Evolutionary conservation across 495 filamentous ascomycete genomes (phyloP), one percentile per base, ranked within the genome.

Genomic region (Neurospora sp.): DNA sequence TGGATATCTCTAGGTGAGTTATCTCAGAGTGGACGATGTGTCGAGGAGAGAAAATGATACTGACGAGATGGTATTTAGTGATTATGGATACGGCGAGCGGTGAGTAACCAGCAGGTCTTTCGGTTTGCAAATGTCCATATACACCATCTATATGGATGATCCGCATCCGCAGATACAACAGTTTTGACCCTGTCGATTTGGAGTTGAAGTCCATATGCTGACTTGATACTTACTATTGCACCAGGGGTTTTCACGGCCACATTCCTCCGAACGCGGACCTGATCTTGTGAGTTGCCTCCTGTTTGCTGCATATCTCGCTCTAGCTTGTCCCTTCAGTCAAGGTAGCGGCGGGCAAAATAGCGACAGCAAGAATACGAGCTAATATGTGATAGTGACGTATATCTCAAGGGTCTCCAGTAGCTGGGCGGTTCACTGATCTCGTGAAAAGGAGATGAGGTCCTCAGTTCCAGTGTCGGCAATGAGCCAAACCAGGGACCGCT

Each of bases 21-120:
- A 31, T n/a, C 39, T 20, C 59, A 27, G 62, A 46, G 44, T 2
- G 8, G 27, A 20, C 10, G 35, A 62, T 75, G 18, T 7, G 20
- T 54, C 71, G 9, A 27, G 8, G 23, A 16, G 23, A 62, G 54
- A 62, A 37, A 69, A 14, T 20, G 46, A 54, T 70, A 16, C 69
- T 73, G 23, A 73, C 42, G n/a, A 3, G 20, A 27, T n/a, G 69
- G 72, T 38, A 40, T 16, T n/a, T 40, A 94, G 93, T 79, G 92
- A 93, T 82, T 94, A 86, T 77, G 93, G 86, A 72, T 97, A 97
- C 78, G 93, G 93, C 46, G 77, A 86, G n/a, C 79, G 85, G 92
- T 93, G 86, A 81, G 89, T 79, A 69, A 62, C 10, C 23, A 48
- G 20, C 46, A 12, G 10, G 46, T 12, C 46, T 11, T 5, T 54